Evolutionary conservation across 23 red algal species (phyloP), one percentile per base, ranked within the genome.

Genomic region (Gracilaria domingensis): DNA sequence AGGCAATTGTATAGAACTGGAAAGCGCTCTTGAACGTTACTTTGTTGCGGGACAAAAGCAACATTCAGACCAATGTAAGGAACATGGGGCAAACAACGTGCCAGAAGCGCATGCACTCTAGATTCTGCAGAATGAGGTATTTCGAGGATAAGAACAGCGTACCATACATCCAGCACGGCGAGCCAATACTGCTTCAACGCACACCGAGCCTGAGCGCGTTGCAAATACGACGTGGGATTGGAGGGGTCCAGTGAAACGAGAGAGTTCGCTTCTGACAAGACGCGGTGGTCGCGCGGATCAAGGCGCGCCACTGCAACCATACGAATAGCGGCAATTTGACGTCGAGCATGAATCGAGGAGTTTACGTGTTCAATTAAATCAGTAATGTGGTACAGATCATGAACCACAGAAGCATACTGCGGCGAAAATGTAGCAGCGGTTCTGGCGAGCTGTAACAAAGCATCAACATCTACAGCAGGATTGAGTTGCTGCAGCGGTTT

Each of bases 321-420:
- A 26, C 66, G 66, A 36, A 71, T 71, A 25, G 35, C 18, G 8
- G 25, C 25, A 39, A 35, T 71, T 36, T 71, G 66, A 36, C 66
- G 66, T 71, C 25, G 66, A 36, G 35, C 66, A 71, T 12, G 25
- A 71, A 71, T 36, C 2, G 66, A 71, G 12, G 66, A 25, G 35
- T 71, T 3, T 35, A 26, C 35, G 13, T 71, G 30, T 71, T 71
- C 5, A 71, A 71, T 36, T 26, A 71, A 71, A 18, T 71, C 5
- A 71, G 66, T 36, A 26, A 36, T 36, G 4, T 71, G 66, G 66
- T 71, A 71, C 14, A 39, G 26, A 71, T 71, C 66, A 26, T 71
- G 12, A 25, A 71, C 30, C 66, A 71, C 66, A 71, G 66, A 71
- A 29, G 35, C 66, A 36, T 71, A 71, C 25, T 71, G 66, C 26